Evolutionary conservation across 805 yeast genomes (phyloP).

Genomic region (Saccharomyces paradoxus): DNA sequence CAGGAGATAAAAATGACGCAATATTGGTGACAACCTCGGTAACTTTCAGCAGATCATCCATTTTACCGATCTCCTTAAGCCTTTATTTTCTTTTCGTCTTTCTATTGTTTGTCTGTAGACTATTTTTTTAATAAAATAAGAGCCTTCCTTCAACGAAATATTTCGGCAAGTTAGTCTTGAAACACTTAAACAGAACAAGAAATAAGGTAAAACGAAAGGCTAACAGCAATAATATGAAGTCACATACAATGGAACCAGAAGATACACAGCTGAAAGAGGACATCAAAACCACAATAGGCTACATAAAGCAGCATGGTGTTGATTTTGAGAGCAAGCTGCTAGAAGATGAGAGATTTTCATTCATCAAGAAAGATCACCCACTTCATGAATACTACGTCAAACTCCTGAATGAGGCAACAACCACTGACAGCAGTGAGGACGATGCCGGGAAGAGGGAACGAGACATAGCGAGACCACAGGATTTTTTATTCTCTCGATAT

Average conservation of each 20-base stretch:
- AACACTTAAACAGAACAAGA: conserved; percentile 16
- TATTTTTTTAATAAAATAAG: not conserved
- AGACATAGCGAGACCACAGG: conserved; percentile 12
- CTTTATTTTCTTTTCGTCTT: not conserved
- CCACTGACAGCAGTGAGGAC: not conserved
- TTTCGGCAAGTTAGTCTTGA: not conserved
- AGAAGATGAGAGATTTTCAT: conserved; percentile 50
- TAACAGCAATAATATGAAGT: conserved; percentile 10
- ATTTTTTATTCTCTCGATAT: conserved; percentile 27
- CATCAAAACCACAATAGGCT: conserved; percentile 65
- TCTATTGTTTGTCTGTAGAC: not conserved
- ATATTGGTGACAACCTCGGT: conserved; percentile 17
- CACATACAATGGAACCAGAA: conserved; percentile 41
- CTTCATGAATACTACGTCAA: conserved; percentile 46
- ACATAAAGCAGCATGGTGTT: conserved; percentile 59
- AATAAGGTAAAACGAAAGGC: conserved; percentile 28
- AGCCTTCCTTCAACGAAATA: not conserved
- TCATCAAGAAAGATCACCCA: conserved; percentile 47
- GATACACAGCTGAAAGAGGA: conserved; percentile 37
- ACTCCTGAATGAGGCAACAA: not conserved
- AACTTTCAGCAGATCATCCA: conserved; percentile 23
- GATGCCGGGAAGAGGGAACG: conserved; percentile 30
- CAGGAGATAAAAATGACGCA: conserved; percentile 16
- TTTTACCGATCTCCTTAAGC: conserved; percentile 2
- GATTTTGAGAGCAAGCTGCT: conserved; percentile 58